These are phyloP conservation scores for Aplosporella prunicola DNA, from an alignment of 2,329 filamentous ascomycete species.

Conservation along the genomic window DNA sequence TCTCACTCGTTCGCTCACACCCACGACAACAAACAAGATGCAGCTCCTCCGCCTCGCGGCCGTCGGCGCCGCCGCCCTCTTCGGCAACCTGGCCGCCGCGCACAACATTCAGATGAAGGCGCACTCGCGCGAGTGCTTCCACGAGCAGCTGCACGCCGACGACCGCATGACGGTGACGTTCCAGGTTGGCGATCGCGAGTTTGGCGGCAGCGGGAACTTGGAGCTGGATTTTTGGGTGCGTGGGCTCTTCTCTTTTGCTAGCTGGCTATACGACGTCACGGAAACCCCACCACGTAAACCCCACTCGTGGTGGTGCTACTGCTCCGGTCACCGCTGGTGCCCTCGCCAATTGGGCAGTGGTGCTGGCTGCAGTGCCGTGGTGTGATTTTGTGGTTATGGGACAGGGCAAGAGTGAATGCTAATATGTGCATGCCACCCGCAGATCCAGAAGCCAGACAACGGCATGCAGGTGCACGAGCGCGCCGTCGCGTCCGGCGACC, in stretches of 20 bases:
- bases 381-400: constrained; percentile 1
- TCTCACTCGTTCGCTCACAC: neutral
- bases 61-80: constrained; percentile 29
- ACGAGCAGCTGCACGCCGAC: constrained; percentile 83
- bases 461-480: constrained; percentile 73
- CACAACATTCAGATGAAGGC: constrained; percentile 95
- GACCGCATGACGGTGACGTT: constrained; percentile 98
- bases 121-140: constrained; percentile 95
- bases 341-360: no score
- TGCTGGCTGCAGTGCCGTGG: neutral
- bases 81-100: constrained; percentile 55
- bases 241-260: no score
- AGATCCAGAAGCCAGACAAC: constrained; percentile 71
- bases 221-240: constrained; percentile 98
- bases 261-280: no score
- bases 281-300: no score
- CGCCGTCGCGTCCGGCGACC: constrained; percentile 79
- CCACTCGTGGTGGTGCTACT: no score
- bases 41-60: constrained; percentile 27
- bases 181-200: constrained; percentile 94
- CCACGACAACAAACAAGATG: neutral
- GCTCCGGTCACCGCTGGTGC: no score
- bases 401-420: no score
- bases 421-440: no score
- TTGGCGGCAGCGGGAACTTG: constrained; percentile 85